Base-by-base conservation (phyloP, 108 stramenopile species). In the Chaetoceros tenuissimus region DNA sequence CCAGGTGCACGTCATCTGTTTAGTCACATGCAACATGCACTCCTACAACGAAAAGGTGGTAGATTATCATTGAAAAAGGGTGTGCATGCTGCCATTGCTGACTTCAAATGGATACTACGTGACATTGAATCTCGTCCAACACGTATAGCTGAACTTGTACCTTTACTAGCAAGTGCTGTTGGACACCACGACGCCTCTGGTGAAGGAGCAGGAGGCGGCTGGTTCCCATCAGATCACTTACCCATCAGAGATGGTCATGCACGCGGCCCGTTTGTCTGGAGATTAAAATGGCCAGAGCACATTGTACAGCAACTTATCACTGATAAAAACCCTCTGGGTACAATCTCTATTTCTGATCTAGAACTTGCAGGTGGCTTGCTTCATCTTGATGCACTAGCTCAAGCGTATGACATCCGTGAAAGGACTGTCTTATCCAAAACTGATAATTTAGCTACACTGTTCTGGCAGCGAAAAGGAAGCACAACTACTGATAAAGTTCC, bases 101-200 rank as follows among this genome's bases (percentile, higher is more conserved):
- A 64, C 16, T 70, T 65, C 45, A 43, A 51, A 0, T 70, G 63
- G 64, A 1, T 71, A 23, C 30, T n/a, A n/a, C n/a, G n/a, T n/a
- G n/a, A n/a, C n/a, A n/a, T n/a, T n/a, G n/a, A n/a, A n/a, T n/a
- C 71, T 24, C 49, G 61, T 0, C 66, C 65, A 0, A 72, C 66
- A 0, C 60, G 65, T 5, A 57, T 72, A 22, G 53, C 66, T 2
- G 71, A 72, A 58, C 21, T 72, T 0, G 54, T 72, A 0, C 71
- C 71, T 0, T 31, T 65, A 16, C 53, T n/a, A 28, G 63, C 69
- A 0, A 27, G 31, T 0, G 63, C 63, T 0, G 59, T 57, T 28
- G 69, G 64, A 2, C 52, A 59, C 17, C 63, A 65, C 31, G 64
- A 70, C 59, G 69, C 63, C 68, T 28, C 76, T 0, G 68, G 72